A percentile compares a stretch with the other conserved stretches of the same genome.
Evolutionary conservation across 2,329 filamentous ascomycete genomes (phyloP).

Genomic region (Neoscytalidium dimidiatum): DNA sequence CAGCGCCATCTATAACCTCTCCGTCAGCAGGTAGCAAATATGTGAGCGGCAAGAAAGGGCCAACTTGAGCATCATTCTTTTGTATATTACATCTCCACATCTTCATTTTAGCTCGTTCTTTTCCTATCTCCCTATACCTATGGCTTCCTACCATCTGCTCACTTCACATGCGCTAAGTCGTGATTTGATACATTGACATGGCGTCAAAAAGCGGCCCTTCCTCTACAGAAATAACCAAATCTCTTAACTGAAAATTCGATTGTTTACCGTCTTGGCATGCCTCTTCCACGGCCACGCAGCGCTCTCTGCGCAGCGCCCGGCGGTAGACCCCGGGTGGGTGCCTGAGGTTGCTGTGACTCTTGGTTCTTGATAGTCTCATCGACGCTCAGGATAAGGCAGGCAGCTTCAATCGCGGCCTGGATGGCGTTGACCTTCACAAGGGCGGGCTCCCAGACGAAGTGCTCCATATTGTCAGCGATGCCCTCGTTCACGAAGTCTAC

Average conservation of each 20-base stretch:
- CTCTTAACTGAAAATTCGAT: not conserved
- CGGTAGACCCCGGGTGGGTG: conserved; percentile 67
- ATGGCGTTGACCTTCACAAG: conserved; percentile 97
- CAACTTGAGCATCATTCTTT: not conserved
- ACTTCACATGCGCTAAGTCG: conserved; percentile 5
- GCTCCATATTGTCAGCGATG: conserved; percentile 89
- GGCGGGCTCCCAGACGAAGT: conserved; percentile 96
- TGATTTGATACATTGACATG: conserved; percentile 17
- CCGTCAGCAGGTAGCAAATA: not conserved
- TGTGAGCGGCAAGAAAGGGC: not conserved
- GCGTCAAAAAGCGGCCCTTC: not conserved
- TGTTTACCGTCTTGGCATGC: conserved; percentile 76
- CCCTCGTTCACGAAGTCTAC: conserved; percentile 94
- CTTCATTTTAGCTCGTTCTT: not conserved
- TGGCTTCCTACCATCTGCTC: not conserved
- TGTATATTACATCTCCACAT: conserved; percentile 11
- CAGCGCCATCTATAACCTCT: too few relatives aligned
- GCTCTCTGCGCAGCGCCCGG: conserved; percentile 80
- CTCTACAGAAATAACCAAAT: not conserved
- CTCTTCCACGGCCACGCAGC: conserved; percentile 77
- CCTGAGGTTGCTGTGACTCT: conserved; percentile 83
- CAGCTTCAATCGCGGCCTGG: conserved; percentile 92
- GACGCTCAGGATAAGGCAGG: conserved; percentile 91
- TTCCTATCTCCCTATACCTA: not conserved
- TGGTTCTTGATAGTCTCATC: conserved; percentile 99